Evolutionary conservation across 371 early-diverging fungal species (phyloP).

Genomic region (Choanephora cucurbitarum): DNA sequence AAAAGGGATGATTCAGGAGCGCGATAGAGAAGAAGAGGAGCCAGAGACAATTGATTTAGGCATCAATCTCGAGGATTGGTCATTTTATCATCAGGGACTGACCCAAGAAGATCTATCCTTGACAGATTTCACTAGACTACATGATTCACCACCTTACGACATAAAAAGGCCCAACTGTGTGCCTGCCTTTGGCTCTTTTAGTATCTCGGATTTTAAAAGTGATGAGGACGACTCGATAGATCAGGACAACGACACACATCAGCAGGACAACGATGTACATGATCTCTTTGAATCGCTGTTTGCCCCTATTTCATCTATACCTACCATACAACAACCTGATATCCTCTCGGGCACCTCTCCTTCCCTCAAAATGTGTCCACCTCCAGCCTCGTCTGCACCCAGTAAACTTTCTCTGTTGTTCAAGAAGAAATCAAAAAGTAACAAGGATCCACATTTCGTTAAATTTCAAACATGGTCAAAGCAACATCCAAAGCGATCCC

Average conservation of each 20-base stretch:
- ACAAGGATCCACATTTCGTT: constrained; percentile 22
- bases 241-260: background rate
- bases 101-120: constrained; percentile 2
- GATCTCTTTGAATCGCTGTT: constrained; percentile 21
- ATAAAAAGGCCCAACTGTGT: constrained; percentile 22
- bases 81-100: background rate
- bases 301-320: constrained; percentile 9
- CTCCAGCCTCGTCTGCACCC: background rate
- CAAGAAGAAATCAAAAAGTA: constrained; percentile 2
- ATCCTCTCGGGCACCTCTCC: constrained; percentile 3
- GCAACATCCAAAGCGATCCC: constrained; percentile 1
- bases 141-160: constrained; percentile 14
- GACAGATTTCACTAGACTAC: background rate
- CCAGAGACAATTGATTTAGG: background rate
- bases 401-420: constrained; percentile 18
- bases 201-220: constrained; percentile 7
- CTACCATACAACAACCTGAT: background rate
- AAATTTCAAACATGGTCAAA: constrained; percentile 27
- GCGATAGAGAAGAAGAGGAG: too few relatives aligned
- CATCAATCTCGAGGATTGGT: background rate
- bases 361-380: constrained; percentile 13
- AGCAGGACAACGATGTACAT: constrained; percentile 7
- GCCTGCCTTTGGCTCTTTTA: constrained; percentile 16
- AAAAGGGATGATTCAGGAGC: too few relatives aligned
- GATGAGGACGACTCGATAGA: constrained; percentile 8